A percentile compares a stretch with the other conserved stretches of the same genome.
Evolutionary conservation across 2,329 filamentous ascomycete genomes (phyloP).

Genomic region (Leptographium procerum): DNA sequence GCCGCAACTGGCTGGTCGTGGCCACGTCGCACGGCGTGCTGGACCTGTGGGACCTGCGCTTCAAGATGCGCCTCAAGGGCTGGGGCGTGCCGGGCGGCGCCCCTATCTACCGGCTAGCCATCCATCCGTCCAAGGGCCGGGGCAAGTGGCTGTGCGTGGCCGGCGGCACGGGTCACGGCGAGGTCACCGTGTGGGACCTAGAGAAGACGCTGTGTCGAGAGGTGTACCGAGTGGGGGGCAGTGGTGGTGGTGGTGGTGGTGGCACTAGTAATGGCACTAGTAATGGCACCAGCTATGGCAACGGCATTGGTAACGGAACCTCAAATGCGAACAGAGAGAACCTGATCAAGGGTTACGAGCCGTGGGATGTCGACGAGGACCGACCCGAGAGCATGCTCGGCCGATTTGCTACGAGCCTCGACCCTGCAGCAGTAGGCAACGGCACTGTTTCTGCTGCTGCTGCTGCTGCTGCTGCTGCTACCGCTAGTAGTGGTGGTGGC

Average conservation of each 20-base stretch:
- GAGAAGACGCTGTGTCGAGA: slow-evolving; percentile 83
- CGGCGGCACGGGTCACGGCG: slow-evolving; percentile 74
- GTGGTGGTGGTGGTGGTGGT: not conserved
- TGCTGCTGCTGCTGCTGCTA: too few relatives aligned
- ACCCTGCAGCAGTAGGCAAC: slow-evolving; percentile 36
- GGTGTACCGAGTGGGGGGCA: slow-evolving; percentile 62
- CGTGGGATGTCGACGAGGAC: slow-evolving; percentile 86
- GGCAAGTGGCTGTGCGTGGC: slow-evolving; percentile 81
- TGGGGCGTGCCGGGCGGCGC: slow-evolving; percentile 80
- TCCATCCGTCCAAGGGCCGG: slow-evolving; percentile 68
- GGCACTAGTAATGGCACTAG: not conserved
- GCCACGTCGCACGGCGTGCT: slow-evolving; percentile 89
- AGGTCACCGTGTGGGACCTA: slow-evolving; percentile 91
- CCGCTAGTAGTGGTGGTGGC: not conserved
- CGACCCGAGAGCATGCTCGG: slow-evolving; percentile 75
- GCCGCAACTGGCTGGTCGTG: slow-evolving; percentile 79
- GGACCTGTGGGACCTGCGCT: slow-evolving; percentile 94
- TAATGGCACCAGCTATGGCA: not conserved
- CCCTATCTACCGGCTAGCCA: slow-evolving; percentile 64
- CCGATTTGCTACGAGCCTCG: slow-evolving; percentile 67
- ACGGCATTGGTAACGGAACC: not conserved
- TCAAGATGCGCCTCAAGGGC: slow-evolving; percentile 73
- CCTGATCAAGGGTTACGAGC: slow-evolving; percentile 56
- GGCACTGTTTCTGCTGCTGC: too few relatives aligned
- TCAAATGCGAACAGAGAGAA: slow-evolving; percentile 33